Percentiles rank a stretch among this genome's conserved stretches.
Evolutionary conservation across 805 yeast genomes (phyloP).

Genomic region (Teunomyces funiuensis): DNA sequence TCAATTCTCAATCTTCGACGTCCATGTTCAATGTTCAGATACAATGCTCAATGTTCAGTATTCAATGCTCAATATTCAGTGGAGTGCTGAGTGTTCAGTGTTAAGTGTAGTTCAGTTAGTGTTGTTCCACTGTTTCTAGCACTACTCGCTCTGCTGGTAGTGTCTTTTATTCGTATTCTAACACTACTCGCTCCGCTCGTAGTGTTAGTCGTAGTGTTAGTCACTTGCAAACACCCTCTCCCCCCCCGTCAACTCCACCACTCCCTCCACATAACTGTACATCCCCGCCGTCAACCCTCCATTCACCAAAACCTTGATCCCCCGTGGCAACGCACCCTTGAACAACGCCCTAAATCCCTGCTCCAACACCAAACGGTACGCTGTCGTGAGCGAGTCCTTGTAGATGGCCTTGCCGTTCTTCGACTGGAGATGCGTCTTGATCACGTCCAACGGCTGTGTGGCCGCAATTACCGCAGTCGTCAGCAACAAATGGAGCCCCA

Average conservation of each 20-base stretch:
- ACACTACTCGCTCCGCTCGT: no score
- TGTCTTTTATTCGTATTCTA: no score
- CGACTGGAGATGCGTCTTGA: constrained; percentile 85
- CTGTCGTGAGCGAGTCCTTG: constrained; percentile 57
- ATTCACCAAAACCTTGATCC: constrained; percentile 65
- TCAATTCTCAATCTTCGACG: no score
- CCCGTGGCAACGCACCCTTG: constrained; percentile 54
- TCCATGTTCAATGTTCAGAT: no score
- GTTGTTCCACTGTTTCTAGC: no score
- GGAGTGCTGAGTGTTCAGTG: no score
- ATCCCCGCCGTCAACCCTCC: constrained; percentile 69
- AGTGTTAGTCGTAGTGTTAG: neutral
- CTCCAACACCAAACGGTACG: constrained; percentile 29
- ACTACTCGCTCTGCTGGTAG: no score
- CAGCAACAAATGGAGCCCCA: constrained; percentile 59
- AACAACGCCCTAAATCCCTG: constrained; percentile 34
- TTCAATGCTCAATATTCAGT: no score
- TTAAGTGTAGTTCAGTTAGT: no score
- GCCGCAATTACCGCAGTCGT: constrained; percentile 70
- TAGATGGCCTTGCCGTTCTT: constrained; percentile 59
- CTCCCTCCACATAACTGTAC: constrained; percentile 56
- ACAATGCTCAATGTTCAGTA: no score
- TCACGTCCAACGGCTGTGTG: constrained; percentile 85
- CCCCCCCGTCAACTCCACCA: constrained; percentile 36
- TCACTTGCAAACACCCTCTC: constrained; percentile 29